Percentiles rank a stretch among this genome's conserved stretches.
These are phyloP conservation scores for Colletotrichum sojae DNA, from an alignment of 2,329 filamentous ascomycete species.

Conservation along the genomic window DNA sequence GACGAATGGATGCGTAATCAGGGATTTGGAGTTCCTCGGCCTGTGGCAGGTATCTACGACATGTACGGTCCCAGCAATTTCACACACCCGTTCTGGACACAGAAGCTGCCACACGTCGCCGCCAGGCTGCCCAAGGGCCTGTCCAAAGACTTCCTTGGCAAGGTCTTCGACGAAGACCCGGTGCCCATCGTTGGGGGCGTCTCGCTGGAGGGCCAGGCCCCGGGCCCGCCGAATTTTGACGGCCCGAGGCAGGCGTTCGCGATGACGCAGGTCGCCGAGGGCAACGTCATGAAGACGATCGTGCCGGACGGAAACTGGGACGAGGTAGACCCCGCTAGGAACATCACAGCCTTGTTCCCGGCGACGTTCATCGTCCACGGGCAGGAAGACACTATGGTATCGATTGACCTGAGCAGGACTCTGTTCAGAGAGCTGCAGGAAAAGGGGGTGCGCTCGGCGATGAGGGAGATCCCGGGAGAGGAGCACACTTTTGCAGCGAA, in stretches of 20 bases:
- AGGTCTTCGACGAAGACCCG: constrained; percentile 53
- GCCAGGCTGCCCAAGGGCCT: constrained; percentile 47
- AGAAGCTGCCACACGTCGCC: constrained; percentile 48
- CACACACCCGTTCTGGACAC: constrained; percentile 53
- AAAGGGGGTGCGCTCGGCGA: constrained; percentile 50
- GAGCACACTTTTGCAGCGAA: constrained; percentile 59
- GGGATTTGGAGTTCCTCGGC: constrained; percentile 54
- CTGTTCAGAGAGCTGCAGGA: constrained; percentile 47
- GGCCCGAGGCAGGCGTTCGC: constrained; percentile 56
- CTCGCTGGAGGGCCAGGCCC: constrained; percentile 56
- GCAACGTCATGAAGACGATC: constrained; percentile 53
- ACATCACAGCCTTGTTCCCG: constrained; percentile 49
- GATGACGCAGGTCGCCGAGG: constrained; percentile 57
- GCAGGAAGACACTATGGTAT: constrained; percentile 55
- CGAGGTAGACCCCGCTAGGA: constrained; percentile 52
- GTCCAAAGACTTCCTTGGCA: constrained; percentile 48
- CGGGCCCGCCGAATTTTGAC: constrained; percentile 51
- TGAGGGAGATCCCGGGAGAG: constrained; percentile 56
- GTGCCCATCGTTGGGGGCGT: constrained; percentile 55
- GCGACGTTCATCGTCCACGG: constrained; percentile 61
- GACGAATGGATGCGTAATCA: constrained; percentile 30
- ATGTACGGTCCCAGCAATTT: constrained; percentile 60
- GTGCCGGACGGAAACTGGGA: constrained; percentile 46
- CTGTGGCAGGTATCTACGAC: constrained; percentile 55
- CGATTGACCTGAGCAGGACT: constrained; percentile 51